phyloP scores from a whole-genome alignment of 164 flowering plant genomes.

The Nymphaea thermarum region DNA sequence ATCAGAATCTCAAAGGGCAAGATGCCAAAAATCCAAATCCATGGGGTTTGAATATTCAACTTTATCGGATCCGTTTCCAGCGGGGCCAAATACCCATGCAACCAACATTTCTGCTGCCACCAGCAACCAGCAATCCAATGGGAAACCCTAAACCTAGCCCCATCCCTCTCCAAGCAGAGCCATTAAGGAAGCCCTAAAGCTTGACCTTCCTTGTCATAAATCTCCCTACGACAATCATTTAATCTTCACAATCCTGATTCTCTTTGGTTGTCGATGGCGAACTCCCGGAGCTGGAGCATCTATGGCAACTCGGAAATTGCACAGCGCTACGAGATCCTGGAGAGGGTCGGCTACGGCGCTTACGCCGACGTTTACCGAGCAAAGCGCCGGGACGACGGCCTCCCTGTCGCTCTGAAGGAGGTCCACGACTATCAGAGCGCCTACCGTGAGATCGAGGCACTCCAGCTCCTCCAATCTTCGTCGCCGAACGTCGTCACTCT shows the following conservation, averaged over 20 bases:
- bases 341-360: conserved; percentile 75
- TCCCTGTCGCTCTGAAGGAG: conserved; percentile 78
- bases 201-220: not conserved
- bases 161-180: not conserved
- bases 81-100: too few relatives aligned
- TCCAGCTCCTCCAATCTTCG: conserved; percentile 41
- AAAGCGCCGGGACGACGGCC: conserved; percentile 48
- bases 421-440: conserved; percentile 83
- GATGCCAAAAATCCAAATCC: too few relatives aligned
- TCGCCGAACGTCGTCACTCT: conserved; percentile 57
- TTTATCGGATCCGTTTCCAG: too few relatives aligned
- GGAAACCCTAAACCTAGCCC: not conserved
- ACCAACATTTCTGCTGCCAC: too few relatives aligned
- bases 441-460: conserved; percentile 78
- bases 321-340: conserved; percentile 51
- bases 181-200: not conserved
- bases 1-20: too few relatives aligned
- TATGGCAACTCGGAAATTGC: conserved; percentile 64
- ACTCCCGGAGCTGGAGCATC: conserved; percentile 76
- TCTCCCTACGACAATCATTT: too few relatives aligned
- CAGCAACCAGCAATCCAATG: too few relatives aligned
- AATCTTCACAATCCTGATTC: not conserved
- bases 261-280: conserved; percentile 1
- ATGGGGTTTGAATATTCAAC: too few relatives aligned
- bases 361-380: conserved; percentile 78